Evolutionary conservation across 2,329 filamentous ascomycete genomes (phyloP), one percentile per base, ranked within the genome.

Genomic region (Fusarium papillatum): DNA sequence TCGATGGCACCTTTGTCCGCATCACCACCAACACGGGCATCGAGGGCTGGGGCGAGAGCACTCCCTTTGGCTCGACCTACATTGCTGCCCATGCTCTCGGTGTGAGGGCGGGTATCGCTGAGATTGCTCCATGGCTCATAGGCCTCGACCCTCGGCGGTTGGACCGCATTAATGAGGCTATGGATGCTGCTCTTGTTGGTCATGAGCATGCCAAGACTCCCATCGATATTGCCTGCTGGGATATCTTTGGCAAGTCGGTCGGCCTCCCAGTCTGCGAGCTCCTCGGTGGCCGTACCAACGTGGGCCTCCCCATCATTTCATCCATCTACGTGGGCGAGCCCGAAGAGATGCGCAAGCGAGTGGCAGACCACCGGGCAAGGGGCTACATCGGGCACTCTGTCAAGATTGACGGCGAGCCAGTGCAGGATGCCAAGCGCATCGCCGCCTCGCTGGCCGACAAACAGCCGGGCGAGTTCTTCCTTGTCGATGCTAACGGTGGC

Each of bases 11-110:
- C 13, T 69, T 76, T 64, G 73, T 78, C 19, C 75, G 75, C 41
- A 71, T 77, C 34, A 77, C 73, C 14, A 76, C 75, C 31, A 26
- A 72, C 34, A 77, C 68, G 8, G 76, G 75, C 8, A 72, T 77
- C 53, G 69, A 76, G 48, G 73, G 73, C 50, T 78, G 75, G 75
- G 76, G 73, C 4, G 75, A 77, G 34, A 78, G 73, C 43, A 76
- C 73, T 1, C 75, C 75, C 24, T 78, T 78, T 29, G 75, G 71
- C 7, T 72, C 75, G 17, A 74, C 66, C 39, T 77, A 72, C 9
- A 64, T 78, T 22, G 73, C 75, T 22, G 34, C 75, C 17, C 76
- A 77, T 53, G 73, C 75, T 24, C 73, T 69, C 6, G 72, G 68
- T 4, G 74, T 77, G 13, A 73, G 75, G 43, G 72, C 70, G 3